phyloP scores from a whole-genome alignment of 2,329 filamentous ascomycete species.

The Exophiala calicioides region DNA sequence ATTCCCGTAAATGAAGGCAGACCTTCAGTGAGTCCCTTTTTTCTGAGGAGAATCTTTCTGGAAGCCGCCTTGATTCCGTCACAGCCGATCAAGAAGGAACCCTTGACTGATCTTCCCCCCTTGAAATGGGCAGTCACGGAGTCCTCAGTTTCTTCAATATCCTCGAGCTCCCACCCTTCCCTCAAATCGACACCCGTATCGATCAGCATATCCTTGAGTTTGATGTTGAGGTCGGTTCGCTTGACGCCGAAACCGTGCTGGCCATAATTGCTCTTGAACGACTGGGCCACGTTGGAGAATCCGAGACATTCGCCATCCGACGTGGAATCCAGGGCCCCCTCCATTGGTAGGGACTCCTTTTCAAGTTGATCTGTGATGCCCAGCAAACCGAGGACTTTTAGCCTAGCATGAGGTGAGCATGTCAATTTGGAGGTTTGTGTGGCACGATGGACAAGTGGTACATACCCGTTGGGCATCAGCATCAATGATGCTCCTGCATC shows the following conservation, averaged over 20 bases:
- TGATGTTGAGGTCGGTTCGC: constrained; percentile 19
- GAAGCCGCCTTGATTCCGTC: constrained; percentile 44
- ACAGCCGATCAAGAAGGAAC: constrained; percentile 52
- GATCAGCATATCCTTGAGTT: constrained; percentile 16
- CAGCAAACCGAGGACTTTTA: constrained; percentile 16
- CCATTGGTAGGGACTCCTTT: constrained; percentile 4
- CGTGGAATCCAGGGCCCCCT: constrained; percentile 11
- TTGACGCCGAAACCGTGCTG: constrained; percentile 17
- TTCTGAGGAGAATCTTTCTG: constrained; percentile 12
- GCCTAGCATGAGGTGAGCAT: constrained; percentile 1
- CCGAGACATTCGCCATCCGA: constrained; percentile 14
- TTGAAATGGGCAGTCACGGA: constrained; percentile 49
- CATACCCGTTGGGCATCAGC: constrained; percentile 23
- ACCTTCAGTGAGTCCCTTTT: constrained; percentile 8
- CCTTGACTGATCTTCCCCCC: constrained; percentile 46
- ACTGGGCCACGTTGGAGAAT: constrained; percentile 11
- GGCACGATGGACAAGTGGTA: no score
- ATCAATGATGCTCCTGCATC: constrained; percentile 22
- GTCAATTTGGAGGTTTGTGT: no score
- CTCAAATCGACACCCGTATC: constrained; percentile 15
- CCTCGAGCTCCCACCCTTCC: constrained; percentile 28
- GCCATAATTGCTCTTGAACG: constrained; percentile 17
- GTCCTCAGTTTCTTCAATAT: constrained; percentile 38
- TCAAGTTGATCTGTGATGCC: constrained; percentile 10
- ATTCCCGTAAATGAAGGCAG: constrained; percentile 13